Base-by-base conservation (phyloP, 805 yeast species). In the Debaryomyces castellii region DNA sequence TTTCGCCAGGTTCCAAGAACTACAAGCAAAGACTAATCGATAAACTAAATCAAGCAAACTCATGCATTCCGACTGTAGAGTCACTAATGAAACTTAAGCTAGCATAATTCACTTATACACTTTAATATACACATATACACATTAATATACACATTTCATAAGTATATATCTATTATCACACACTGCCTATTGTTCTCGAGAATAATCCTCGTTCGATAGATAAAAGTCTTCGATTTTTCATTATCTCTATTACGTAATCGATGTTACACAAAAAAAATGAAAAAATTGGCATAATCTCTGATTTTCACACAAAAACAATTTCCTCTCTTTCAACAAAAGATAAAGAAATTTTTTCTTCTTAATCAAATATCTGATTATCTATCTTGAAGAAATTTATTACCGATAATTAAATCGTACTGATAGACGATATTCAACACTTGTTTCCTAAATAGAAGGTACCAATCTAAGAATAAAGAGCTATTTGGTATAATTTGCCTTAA, bases 251-350 rank as follows among this genome's bases (percentile, higher is more conserved):
- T 43, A 43, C 34, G 32, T 43, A 43, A 43, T 20, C 33, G n/a
- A 18, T 20, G n/a, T 39, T 30, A 28, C 39, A 33, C 40, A 33
- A 38, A 30, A 30, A n/a, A 12, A 17, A 32, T 20, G 40, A 43
- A 32, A 36, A 20, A 36, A 16, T 37, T 34, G 46, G 35, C 46
- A 43, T 43, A 43, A 39, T 39, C 42, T 37, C 34, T 35, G 20
- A 43, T 35, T 43, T 43, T 43, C 46, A 43, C 46, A 43, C 46
- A 43, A 43, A 43, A 40, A 14, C 43, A 23, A 10, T 37, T 37
- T 37, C 40, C 30, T 37, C 30, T 37, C 40, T 37, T 37, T 14
- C 24, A 30, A 37, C 24, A 14, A 40, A 43, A 24, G 39, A 39
- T 32, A 39, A 43, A 34, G 32, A 41, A 41, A 21, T 41, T 41